Base-by-base conservation (phyloP, 2,329 filamentous ascomycete species). In the Scytalidium lignicola region DNA sequence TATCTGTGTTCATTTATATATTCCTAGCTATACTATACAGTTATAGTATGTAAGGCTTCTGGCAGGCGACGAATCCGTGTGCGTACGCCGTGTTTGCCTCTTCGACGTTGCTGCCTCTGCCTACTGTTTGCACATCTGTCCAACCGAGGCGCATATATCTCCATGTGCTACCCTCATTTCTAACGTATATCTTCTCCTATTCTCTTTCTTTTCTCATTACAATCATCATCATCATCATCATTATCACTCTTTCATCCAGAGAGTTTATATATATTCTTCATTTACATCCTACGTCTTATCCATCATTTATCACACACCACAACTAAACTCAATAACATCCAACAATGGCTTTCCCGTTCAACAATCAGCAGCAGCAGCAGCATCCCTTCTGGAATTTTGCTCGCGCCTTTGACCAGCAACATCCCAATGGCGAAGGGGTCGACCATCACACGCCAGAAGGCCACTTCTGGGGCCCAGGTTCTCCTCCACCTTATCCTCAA, bases 311-410 rank as follows among this genome's bases (percentile, higher is more conserved):
- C n/a, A n/a, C n/a, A n/a, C n/a, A n/a, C n/a, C 22, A 47, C 39
- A 52, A 50, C 46, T 10, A 26, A 46, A 51, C 41, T 53, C 48
- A 48, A 40, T 56, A n/a, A 52, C 45, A 40, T 45, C 32, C 43
- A 47, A 58, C 43, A 37, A 63, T 62, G 59, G 56, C 58, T 9
- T 17, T 15, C 15, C 32, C 32, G 54, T 61, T 61, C 52, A 59
- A 59, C 50, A 58, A 60, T 45, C 46, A 60, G 42, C 57, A 59
- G 50, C 55, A 62, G 54, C 46, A 49, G 50, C 55, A 62, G 54
- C 46, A 49, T 48, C 54, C 60, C 19, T 63, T 63, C 29, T 64
- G 61, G 62, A 58, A 62, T 44, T 64, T 59, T 40, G 45, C 59
- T 37, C 52, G 55, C 55, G 49, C 54, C 20, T 55, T 61, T 48